A percentile compares a stretch with the other conserved stretches of the same genome.
phyloP scores from a whole-genome alignment of 306 rosid genomes.

The Lablab purpureus region DNA sequence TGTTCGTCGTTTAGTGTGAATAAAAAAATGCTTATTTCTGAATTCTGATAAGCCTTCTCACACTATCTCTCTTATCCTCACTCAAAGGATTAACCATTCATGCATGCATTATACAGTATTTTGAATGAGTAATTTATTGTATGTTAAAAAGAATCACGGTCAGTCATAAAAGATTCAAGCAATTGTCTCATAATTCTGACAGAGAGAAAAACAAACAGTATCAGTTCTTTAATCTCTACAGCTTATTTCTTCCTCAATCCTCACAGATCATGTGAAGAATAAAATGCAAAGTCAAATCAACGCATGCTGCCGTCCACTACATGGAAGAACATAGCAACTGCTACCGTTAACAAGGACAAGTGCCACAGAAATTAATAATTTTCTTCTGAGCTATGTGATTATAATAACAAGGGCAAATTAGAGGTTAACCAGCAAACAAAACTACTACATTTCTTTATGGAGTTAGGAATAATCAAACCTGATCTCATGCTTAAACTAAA shows the following conservation, averaged over 20 bases:
- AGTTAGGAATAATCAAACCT: too few relatives aligned
- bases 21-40: constrained; percentile 2
- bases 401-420: not conserved
- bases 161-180: too few relatives aligned
- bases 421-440: not conserved
- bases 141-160: too few relatives aligned
- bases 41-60: not conserved
- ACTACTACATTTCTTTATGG: not conserved
- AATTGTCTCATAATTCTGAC: too few relatives aligned
- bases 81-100: not conserved
- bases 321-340: constrained; percentile 10
- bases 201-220: not conserved
- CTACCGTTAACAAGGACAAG: not conserved
- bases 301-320: not conserved
- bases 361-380: not conserved
- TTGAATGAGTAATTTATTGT: too few relatives aligned
- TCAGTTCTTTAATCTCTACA: not conserved
- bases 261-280: not conserved
- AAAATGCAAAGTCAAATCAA: constrained; percentile 26
- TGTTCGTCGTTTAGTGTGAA: constrained; percentile 11
- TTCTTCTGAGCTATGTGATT: too few relatives aligned
- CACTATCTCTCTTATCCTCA: not conserved
- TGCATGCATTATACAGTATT: not conserved
- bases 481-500: too few relatives aligned
- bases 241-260: not conserved